Evolutionary conservation across 768 basidiomycete species (phyloP).

Genomic region (Leucosporidium creatinivorum): DNA sequence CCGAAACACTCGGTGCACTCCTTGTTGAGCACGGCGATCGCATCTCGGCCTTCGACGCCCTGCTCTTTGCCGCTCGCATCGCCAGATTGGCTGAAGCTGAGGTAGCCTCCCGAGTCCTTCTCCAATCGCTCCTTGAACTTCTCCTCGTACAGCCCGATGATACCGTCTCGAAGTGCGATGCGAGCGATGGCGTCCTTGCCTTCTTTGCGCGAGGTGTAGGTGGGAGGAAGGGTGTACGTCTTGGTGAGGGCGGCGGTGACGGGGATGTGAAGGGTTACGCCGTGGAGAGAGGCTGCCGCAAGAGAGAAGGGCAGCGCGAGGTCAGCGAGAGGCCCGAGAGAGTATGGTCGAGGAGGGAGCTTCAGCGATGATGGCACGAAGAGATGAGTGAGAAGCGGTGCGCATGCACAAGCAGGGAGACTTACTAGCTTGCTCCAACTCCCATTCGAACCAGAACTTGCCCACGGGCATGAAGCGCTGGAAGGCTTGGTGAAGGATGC

Average conservation of each 20-base stretch:
- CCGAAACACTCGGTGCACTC: too few relatives aligned
- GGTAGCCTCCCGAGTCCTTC: slow-evolving; percentile 3
- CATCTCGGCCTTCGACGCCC: too few relatives aligned
- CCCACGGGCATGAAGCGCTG: slow-evolving; percentile 1
- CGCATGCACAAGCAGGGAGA: neutral
- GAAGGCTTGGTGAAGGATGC: neutral
- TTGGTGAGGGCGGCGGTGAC: neutral
- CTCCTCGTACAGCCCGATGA: neutral
- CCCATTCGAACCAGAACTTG: slow-evolving; percentile 3
- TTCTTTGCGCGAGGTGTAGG: neutral
- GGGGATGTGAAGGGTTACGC: slow-evolving; percentile 10
- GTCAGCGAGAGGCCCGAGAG: neutral
- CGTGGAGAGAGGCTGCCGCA: slow-evolving; percentile 1
- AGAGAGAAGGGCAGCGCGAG: neutral
- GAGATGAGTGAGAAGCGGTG: neutral
- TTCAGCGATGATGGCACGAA: neutral
- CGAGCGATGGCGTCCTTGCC: slow-evolving; percentile 13
- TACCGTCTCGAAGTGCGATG: slow-evolving; percentile 4
- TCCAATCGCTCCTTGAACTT: slow-evolving; percentile 6
- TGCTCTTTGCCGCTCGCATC: too few relatives aligned
- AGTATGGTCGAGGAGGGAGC: neutral
- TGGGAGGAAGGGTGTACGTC: neutral
- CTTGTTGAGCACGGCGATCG: too few relatives aligned
- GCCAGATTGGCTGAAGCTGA: neutral
- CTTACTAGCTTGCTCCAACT: slow-evolving; percentile 13